Evolutionary conservation across 2,329 filamentous ascomycete species (phyloP), one percentile per base, ranked within the genome.

Genomic region (Colletotrichum scovillei): DNA sequence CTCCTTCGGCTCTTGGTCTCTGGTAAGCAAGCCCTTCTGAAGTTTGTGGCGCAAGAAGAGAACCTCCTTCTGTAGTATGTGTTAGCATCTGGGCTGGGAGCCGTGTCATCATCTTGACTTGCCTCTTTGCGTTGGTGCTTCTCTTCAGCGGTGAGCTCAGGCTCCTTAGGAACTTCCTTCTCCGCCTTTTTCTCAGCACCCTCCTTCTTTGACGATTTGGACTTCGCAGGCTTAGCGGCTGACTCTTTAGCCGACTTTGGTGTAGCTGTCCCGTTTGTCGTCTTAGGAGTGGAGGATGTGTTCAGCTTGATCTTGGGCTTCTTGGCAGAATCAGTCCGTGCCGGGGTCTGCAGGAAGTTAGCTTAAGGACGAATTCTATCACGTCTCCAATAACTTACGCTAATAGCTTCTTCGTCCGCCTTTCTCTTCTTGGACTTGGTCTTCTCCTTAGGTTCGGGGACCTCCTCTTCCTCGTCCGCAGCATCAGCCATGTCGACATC

Each of bases 21-120:
- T 91, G 26, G 93, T 94, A 56, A 99, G 88, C 78, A 99, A 95
- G 0, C 95, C 95, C 82, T 97, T 97, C 81, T 99, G 97, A 42
- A 99, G 91, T 82, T 95, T 95, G 84, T 99, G 96, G 75, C 97
- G 93, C 52, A 98, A 89, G 82, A 97, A 98, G 38, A 98, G 86
- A n/a, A 99, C 95, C 77, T 94, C 92, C 77, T 91, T 92, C 88
- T 93, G 76, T 60, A 67, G 38, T 28, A 52, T 7, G 5, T 64
- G 75, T 89, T 78, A 88, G 84, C 64, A 24, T 35, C 14, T 35
- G 49, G 38, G 42, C 19, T 8, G 32, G 49, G 22, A 19, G n/a
- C 30, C 11, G 0, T 9, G 46, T 0, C 22, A 2, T 22, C 5
- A 11, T 28, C 11, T 22, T 1, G 55, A 82, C 86, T 65, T 83